Evolutionary conservation across 1,284 basidiomycete genomes (phyloP).

Genomic region (Lentinula novae-zelandiae): DNA sequence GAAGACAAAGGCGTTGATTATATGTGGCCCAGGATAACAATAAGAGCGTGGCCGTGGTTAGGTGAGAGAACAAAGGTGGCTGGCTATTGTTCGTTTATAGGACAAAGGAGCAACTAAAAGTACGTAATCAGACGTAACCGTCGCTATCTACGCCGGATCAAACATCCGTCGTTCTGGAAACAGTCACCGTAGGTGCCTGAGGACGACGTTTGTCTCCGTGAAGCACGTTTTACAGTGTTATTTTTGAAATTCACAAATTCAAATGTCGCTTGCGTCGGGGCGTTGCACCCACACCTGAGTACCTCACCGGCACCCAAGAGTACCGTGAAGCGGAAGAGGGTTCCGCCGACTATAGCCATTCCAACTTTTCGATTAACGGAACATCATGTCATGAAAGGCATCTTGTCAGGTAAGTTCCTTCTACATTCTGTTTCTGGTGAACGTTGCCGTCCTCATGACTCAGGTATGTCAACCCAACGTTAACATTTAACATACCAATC

Average conservation of each 20-base stretch:
- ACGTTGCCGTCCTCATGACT: too few species aligned
- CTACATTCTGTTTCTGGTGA: too few species aligned
- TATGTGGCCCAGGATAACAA: not conserved
- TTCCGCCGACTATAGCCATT: too few species aligned
- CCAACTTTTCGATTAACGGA: too few species aligned
- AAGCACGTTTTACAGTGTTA: not conserved
- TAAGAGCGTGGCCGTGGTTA: not conserved
- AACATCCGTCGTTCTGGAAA: not conserved
- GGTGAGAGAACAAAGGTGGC: not conserved
- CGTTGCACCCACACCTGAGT: not conserved
- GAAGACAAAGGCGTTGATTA: not conserved
- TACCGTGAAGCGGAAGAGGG: not conserved
- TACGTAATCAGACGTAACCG: not conserved
- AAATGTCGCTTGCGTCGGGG: too few species aligned
- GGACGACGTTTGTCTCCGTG: not conserved
- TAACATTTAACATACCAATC: too few species aligned
- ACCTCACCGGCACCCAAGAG: not conserved
- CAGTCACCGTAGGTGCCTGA: not conserved
- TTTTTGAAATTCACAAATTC: too few species aligned
- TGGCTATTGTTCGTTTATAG: slow-evolving; percentile 6
- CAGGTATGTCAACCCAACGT: too few species aligned
- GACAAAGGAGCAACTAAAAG: not conserved
- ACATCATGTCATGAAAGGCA: too few species aligned
- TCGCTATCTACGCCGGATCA: not conserved
- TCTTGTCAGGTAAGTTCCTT: too few species aligned